Conservation (phyloP, 306 rosid species). For the Macrotyloma uniflorum region DNA sequence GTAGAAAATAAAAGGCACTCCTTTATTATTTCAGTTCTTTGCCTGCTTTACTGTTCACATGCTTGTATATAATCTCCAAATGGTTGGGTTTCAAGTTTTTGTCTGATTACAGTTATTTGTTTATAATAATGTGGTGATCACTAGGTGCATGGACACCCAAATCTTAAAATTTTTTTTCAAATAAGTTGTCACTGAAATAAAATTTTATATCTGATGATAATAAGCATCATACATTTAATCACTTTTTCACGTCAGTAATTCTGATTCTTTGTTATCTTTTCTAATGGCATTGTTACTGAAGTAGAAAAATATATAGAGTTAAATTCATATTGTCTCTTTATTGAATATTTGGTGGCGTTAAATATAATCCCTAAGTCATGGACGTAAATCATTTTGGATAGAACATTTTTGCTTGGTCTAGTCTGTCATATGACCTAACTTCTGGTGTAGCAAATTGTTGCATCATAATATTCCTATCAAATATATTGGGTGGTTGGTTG, state of each 20-base stretch:
- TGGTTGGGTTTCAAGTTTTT: conserved; percentile 3
- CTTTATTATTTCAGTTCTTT: conserved; percentile 16
- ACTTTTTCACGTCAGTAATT: neutral
- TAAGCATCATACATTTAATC: neutral
- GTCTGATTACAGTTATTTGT: conserved; percentile 12
- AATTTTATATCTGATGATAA: neutral
- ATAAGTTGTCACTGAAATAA: neutral
- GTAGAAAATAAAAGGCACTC: neutral
- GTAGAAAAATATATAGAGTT: neutral
- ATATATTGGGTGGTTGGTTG: conserved; percentile 21
- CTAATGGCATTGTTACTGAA: conserved; percentile 11
- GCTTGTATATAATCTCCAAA: no score
- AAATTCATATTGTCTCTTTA: neutral
- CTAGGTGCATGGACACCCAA: conserved; percentile 10
- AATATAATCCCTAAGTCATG: neutral
- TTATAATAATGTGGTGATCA: conserved; percentile 9
- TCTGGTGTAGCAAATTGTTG: neutral
- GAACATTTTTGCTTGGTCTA: neutral
- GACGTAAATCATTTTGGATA: neutral
- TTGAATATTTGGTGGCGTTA: conserved; percentile 6
- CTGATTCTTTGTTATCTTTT: neutral
- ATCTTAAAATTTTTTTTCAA: conserved; percentile 3
- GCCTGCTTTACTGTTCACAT: neutral
- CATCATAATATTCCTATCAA: neutral
- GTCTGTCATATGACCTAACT: neutral